Evolutionary conservation across 2,329 filamentous ascomycete genomes (phyloP), one percentile per base, ranked within the genome.

Genomic region (Coniella lustricola): DNA sequence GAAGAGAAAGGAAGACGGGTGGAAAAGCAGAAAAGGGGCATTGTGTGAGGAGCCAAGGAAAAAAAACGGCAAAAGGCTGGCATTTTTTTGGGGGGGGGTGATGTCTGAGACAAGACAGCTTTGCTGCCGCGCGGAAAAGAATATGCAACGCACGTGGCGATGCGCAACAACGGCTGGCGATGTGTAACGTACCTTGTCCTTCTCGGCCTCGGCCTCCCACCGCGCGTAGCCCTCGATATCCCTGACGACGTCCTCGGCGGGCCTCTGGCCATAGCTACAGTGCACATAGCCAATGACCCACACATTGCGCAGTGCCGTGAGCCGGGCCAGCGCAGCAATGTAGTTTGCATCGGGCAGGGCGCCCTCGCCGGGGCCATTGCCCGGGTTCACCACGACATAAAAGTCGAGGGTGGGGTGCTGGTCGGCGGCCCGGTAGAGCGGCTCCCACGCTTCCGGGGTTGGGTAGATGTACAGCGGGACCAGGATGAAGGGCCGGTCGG

Each of bases 191-290:
- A 42, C 2, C 53, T 52, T 32, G n/a, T 46, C 50, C 45, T 32
- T 50, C 25, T 4, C 48, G 50, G 9, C 34, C 48, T 45, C 46
- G 20, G 60, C 61, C 46, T 60, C 62, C 72, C 72, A 76, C 33
- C 62, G 65, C 14, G 65, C 67, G 50, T 74, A 75, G 4, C 61
- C 63, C 44, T 64, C 63, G 39, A 76, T 66, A 51, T 76, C 73
- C 50, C 60, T 43, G 34, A 54, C 31, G 17, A 64, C 46, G 10
- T 55, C 57, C 16, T 39, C 50, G 4, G 46, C 36, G 2, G 45
- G 22, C 3, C 62, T 55, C 37, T 55, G 33, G 3, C 62, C 61
- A 41, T 63, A 65, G 51, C 42, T 60, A 54, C 59, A 62, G 48
- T 59, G 56, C 20, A 65, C 60, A 42, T 65, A 65, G 18, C 62